These are phyloP conservation scores for Boeremia exigua DNA, from an alignment of 2,329 filamentous ascomycete genomes.

Conservation along the genomic window DNA sequence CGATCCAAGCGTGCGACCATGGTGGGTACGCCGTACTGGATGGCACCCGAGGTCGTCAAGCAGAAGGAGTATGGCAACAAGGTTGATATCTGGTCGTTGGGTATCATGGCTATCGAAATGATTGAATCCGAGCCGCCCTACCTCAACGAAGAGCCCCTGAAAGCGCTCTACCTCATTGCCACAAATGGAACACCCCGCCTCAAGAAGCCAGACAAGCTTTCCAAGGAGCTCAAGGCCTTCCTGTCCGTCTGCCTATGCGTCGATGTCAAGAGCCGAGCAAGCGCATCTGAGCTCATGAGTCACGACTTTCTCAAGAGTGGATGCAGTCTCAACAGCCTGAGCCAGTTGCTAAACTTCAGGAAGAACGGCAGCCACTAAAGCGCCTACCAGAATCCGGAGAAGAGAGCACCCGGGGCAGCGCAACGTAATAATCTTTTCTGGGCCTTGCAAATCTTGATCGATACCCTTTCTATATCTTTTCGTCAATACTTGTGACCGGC, in stretches of 20 bases:
- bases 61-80: constrained; percentile 99
- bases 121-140: constrained; percentile 98
- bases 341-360: constrained; percentile 82
- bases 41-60: constrained; percentile 99
- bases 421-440: constrained; percentile 3
- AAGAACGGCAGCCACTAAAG: constrained; percentile 67
- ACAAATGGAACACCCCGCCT: constrained; percentile 96
- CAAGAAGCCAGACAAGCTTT: constrained; percentile 98
- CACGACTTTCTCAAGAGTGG: constrained; percentile 96
- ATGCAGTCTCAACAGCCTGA: constrained; percentile 80
- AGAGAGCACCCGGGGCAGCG: neutral
- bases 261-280: constrained; percentile 92
- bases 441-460: constrained; percentile 33
- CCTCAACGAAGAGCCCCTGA: constrained; percentile 95
- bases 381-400: neutral
- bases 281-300: constrained; percentile 83
- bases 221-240: constrained; percentile 97
- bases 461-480: constrained; percentile 38
- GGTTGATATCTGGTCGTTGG: constrained; percentile 98
- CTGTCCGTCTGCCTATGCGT: constrained; percentile 95
- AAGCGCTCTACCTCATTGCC: constrained; percentile 95
- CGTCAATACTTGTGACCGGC: constrained; percentile 15
- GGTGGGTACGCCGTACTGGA: constrained; percentile 99
- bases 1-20: constrained; percentile 98
- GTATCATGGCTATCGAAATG: constrained; percentile 99